Conservation (phyloP, 2,329 filamentous ascomycete species). For the Rhinocladiella mackenziei region DNA sequence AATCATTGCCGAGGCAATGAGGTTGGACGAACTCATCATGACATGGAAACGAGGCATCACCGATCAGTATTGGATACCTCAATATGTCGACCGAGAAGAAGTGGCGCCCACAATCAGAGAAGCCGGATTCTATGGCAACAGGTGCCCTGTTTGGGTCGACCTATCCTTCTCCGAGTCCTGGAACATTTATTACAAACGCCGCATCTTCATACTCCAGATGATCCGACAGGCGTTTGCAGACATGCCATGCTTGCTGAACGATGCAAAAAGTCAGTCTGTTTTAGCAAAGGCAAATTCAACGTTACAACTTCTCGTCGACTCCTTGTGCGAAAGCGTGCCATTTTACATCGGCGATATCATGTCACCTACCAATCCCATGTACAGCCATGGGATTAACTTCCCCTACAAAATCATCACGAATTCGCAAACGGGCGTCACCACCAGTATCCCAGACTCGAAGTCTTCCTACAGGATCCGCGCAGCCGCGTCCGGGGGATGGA, state of each 20-base stretch:
- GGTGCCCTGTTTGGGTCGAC: constrained; percentile 26
- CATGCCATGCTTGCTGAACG: constrained; percentile 9
- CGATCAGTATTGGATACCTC: constrained; percentile 16
- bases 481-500: constrained; percentile 27
- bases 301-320: constrained; percentile 25
- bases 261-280: constrained; percentile 2
- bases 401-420: constrained; percentile 15
- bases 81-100: constrained; percentile 21
- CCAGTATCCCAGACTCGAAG: constrained; percentile 10
- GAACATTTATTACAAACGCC: constrained; percentile 18
- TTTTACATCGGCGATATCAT: constrained; percentile 27
- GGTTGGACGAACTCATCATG: constrained; percentile 17
- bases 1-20: constrained; percentile 21
- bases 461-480: constrained; percentile 16
- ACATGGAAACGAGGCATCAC: constrained; percentile 24
- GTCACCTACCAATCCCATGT: constrained; percentile 21
- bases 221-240: constrained; percentile 23
- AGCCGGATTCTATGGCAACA: constrained; percentile 26
- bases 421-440: constrained; percentile 8
- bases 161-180: constrained; percentile 16
- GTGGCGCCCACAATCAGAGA: constrained; percentile 22
- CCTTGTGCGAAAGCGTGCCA: constrained; percentile 24
- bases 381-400: constrained; percentile 19
- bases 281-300: constrained; percentile 19
- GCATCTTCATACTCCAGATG: constrained; percentile 25